Conservation (phyloP, 1,139 yeast species). For the Yamadazyma kanchanaburiensis region DNA sequence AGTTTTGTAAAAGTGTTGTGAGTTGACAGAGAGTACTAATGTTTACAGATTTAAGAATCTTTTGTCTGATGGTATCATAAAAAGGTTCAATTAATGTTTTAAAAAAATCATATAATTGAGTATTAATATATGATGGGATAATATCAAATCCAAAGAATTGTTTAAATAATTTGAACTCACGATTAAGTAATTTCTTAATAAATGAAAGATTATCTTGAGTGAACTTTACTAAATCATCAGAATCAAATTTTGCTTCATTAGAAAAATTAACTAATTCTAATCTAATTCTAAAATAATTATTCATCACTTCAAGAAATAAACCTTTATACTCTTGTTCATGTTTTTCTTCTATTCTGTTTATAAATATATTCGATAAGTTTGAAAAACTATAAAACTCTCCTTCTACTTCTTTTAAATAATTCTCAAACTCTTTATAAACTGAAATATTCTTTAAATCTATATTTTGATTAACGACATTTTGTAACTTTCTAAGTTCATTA, state of each 20-base stretch:
- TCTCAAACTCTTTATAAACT: conserved; percentile 53
- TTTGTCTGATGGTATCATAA: conserved; percentile 64
- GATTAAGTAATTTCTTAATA: conserved; percentile 55
- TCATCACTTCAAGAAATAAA: conserved; percentile 61
- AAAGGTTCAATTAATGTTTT: conserved; percentile 68
- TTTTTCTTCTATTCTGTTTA: conserved; percentile 42
- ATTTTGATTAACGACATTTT: conserved; percentile 33
- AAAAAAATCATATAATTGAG: conserved; percentile 53
- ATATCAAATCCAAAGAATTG: conserved; percentile 41
- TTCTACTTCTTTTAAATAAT: conserved; percentile 22
- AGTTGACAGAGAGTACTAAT: conserved; percentile 71
- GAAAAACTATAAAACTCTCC: conserved; percentile 29
- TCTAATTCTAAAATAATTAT: conserved; percentile 60
- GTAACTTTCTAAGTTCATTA: conserved; percentile 48
- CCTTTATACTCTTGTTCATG: conserved; percentile 69
- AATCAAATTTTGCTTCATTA: conserved; percentile 18
- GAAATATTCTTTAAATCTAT: conserved; percentile 14
- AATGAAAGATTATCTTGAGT: conserved; percentile 59
- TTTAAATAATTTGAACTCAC: conserved; percentile 59
- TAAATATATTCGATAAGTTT: conserved; percentile 48
- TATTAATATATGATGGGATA: conserved; percentile 18
- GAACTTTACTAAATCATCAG: conserved; percentile 42
- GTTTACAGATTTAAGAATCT: conserved; percentile 65
- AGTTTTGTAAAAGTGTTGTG: conserved; percentile 65
- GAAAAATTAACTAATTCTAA: conserved; percentile 35